Base-by-base conservation (phyloP, 306 rosid species). In the Prunus padus region DNA sequence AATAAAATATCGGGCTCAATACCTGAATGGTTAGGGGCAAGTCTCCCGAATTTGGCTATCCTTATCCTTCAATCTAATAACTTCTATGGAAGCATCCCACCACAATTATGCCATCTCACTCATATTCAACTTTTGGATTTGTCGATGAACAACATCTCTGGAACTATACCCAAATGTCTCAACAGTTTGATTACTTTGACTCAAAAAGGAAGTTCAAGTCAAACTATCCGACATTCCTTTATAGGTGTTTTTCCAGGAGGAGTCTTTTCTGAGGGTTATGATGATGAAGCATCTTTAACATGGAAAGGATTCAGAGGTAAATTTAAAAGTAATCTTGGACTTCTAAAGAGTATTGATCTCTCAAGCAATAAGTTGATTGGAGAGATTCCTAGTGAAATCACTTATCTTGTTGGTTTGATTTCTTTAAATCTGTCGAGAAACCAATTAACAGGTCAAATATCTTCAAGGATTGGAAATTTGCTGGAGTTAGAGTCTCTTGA, bases 371-470 rank as follows among this genome's bases (percentile, higher is more conserved):
- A 0, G 8, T 56, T 56, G 20, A n/a, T 0, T 1, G 62, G 62
- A 2, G 62, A 56, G 14, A 56, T 56, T 56, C 62, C 62, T 2
- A 9, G 2, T 8, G 62, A 56, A 56, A 10, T 56, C 15, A 22
- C 28, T 56, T 0, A 56, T 56, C 26, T 56, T 56, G 62, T 22
- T 10, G 30, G 62, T 13, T 22, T 56, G 6, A 0, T 56, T 56
- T n/a, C 30, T 8, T 22, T 56, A 22, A 56, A 56, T 30, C 14
- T 83, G 10, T 83, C 77, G 0, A 44, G 54, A 3, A 80, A 83
- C 65, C 70, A 80, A 4, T n/a, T 81, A 46, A 76, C 12, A 19
- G 82, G 84, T 44, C 62, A 72, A 10, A 77, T 84, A 64, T 77
- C 87, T 47, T 23, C 45, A 3, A n/a, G 28, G 11, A 76, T 80